These are phyloP conservation scores for Sorghum bicolor DNA, from an alignment of 176 grass and related monocot species.

Conservation along the genomic window DNA sequence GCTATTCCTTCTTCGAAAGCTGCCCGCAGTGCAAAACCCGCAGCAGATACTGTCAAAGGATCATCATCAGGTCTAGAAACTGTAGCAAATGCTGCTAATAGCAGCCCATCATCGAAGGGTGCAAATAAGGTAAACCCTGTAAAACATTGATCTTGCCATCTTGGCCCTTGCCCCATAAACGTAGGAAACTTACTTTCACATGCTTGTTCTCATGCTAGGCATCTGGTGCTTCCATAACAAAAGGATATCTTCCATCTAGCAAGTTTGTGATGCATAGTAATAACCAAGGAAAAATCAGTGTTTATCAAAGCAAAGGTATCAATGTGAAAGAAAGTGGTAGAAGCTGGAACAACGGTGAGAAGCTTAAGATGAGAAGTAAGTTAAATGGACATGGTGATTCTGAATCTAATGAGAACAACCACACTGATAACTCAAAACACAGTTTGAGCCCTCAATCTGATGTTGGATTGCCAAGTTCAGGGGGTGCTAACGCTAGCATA, in stretches of 20 bases:
- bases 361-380: slow-evolving; percentile 46
- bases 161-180: neutral
- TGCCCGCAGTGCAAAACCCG: slow-evolving; percentile 31
- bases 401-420: slow-evolving; percentile 38
- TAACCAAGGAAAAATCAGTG: slow-evolving; percentile 55
- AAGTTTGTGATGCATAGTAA: slow-evolving; percentile 45
- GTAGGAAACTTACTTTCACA: slow-evolving; percentile 30
- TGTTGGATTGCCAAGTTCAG: slow-evolving; percentile 14
- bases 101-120: slow-evolving; percentile 37
- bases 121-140: slow-evolving; percentile 62
- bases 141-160: slow-evolving; percentile 22
- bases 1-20: slow-evolving; percentile 42
- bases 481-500: slow-evolving; percentile 19
- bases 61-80: slow-evolving; percentile 50
- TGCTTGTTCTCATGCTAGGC: slow-evolving; percentile 42
- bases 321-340: slow-evolving; percentile 54
- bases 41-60: slow-evolving; percentile 47
- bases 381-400: slow-evolving; percentile 46
- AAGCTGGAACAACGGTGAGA: slow-evolving; percentile 47
- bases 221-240: slow-evolving; percentile 51
- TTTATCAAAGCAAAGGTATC: slow-evolving; percentile 46
- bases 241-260: slow-evolving; percentile 57
- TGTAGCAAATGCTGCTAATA: slow-evolving; percentile 23
- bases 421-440: slow-evolving; percentile 35
- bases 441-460: slow-evolving; percentile 26